A percentile compares a stretch with the other conserved stretches of the same genome.
Conservation (phyloP, 495 filamentous ascomycete species). For the Polyplosphaeria fusca region DNA sequence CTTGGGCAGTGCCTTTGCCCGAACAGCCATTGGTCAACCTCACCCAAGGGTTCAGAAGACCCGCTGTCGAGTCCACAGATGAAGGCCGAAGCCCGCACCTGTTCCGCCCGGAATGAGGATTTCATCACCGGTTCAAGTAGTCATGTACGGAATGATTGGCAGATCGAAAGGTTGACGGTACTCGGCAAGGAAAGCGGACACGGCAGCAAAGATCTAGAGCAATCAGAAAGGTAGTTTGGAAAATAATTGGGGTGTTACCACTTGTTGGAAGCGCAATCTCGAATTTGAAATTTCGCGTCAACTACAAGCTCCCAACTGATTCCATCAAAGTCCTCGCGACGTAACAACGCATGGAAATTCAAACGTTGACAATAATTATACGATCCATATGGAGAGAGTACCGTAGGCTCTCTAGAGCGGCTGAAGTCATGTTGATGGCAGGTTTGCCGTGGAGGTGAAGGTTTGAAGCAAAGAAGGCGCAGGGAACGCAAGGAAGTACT, state of each 20-base stretch:
- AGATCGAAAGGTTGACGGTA: background rate
- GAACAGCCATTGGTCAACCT: slow-evolving; percentile 6
- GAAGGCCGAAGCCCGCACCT: slow-evolving; percentile 11
- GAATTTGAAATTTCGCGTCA: background rate
- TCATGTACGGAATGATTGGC: background rate
- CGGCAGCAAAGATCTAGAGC: background rate
- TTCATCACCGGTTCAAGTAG: background rate
- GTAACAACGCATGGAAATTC: too few relatives aligned
- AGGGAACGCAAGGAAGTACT: too few relatives aligned
- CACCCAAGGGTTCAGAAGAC: background rate
- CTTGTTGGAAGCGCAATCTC: background rate
- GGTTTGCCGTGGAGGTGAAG: too few relatives aligned
- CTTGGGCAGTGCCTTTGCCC: slow-evolving; percentile 29
- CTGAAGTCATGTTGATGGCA: too few relatives aligned
- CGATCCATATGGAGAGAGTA: too few relatives aligned
- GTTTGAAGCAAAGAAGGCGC: too few relatives aligned
- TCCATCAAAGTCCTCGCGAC: too few relatives aligned
- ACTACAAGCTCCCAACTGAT: too few relatives aligned
- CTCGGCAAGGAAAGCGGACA: background rate
- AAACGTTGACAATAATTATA: too few relatives aligned
- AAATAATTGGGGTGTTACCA: background rate
- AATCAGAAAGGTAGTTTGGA: background rate
- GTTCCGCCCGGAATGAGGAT: slow-evolving; percentile 1
- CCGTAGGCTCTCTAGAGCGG: too few relatives aligned
- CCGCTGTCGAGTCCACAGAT: slow-evolving; percentile 7